A percentile compares a stretch with the other conserved stretches of the same genome.
Evolutionary conservation across 1,139 yeast genomes (phyloP).

Genomic region (Magnusiomyces paraingens): DNA sequence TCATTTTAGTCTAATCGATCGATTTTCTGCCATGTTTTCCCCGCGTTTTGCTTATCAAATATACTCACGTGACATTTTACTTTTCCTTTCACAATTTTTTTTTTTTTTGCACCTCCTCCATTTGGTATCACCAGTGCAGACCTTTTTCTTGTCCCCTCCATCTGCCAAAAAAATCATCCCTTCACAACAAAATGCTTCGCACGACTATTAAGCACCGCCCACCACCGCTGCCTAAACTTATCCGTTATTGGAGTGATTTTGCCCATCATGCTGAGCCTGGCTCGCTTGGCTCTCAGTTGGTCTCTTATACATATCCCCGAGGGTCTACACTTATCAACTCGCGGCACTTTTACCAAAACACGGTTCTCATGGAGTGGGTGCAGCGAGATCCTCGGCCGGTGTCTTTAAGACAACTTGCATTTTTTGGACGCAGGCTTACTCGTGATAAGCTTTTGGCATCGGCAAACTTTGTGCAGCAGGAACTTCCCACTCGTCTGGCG

Average conservation of each 20-base stretch:
- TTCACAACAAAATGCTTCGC: background rate
- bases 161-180: background rate
- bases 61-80: too few species aligned
- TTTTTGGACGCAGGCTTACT: constrained; percentile 77
- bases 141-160: too few species aligned
- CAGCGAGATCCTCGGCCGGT: constrained; percentile 78
- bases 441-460: constrained; percentile 69
- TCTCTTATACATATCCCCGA: constrained; percentile 27
- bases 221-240: background rate
- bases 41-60: too few species aligned
- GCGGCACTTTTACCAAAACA: constrained; percentile 79
- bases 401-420: constrained; percentile 78
- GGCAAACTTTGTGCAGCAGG: constrained; percentile 83
- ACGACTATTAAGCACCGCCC: background rate
- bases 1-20: too few species aligned
- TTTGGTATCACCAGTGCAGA: too few species aligned
- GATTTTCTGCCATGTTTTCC: too few species aligned
- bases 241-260: constrained; percentile 8
- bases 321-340: constrained; percentile 37
- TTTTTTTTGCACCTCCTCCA: too few species aligned
- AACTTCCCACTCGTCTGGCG: constrained; percentile 77
- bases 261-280: constrained; percentile 17
- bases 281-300: constrained; percentile 7
- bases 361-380: constrained; percentile 60
- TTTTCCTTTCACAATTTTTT: too few species aligned